A percentile compares a stretch with the other conserved stretches of the same genome.
Conservation (phyloP, 1,139 yeast species). For the Diutina catenulata region DNA sequence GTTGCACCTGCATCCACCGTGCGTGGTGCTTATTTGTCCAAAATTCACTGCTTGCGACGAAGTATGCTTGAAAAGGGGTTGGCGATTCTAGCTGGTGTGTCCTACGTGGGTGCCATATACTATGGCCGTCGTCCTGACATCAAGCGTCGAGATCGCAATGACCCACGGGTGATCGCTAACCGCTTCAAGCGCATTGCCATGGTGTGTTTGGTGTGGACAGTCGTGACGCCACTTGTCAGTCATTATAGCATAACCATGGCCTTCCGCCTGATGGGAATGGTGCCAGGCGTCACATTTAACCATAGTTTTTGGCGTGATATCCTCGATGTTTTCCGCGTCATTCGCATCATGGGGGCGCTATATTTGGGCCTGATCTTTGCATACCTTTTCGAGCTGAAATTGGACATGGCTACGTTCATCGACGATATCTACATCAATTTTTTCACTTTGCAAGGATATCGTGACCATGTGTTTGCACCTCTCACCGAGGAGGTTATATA, state of each 20-base stretch:
- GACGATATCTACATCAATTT: conserved; percentile 10
- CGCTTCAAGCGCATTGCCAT: conserved; percentile 2
- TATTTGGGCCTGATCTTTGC: conserved; percentile 49
- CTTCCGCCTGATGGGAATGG: conserved; percentile 14
- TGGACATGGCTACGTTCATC: conserved; percentile 9
- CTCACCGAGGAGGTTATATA: conserved; percentile 79
- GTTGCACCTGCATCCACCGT: too few species aligned
- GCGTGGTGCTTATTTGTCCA: too few species aligned
- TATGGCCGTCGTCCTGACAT: conserved; percentile 2
- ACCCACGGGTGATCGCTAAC: conserved; percentile 3
- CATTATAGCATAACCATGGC: too few species aligned
- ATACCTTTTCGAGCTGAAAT: conserved; percentile 13
- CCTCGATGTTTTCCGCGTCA: conserved; percentile 14
- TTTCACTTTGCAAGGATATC: conserved; percentile 34
- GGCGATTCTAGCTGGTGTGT: neutral
- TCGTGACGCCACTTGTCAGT: neutral
- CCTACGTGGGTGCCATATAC: conserved; percentile 3
- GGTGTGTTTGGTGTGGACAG: neutral
- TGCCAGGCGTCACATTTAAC: conserved; percentile 17
- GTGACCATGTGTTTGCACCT: conserved; percentile 74
- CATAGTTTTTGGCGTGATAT: conserved; percentile 15
- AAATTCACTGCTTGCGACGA: too few species aligned
- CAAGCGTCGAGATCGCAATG: conserved; percentile 4
- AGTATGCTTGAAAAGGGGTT: neutral
- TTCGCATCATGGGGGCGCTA: conserved; percentile 26